Base-by-base conservation (phyloP, 2,329 filamentous ascomycete genomes). In the Penicillium sp. region DNA sequence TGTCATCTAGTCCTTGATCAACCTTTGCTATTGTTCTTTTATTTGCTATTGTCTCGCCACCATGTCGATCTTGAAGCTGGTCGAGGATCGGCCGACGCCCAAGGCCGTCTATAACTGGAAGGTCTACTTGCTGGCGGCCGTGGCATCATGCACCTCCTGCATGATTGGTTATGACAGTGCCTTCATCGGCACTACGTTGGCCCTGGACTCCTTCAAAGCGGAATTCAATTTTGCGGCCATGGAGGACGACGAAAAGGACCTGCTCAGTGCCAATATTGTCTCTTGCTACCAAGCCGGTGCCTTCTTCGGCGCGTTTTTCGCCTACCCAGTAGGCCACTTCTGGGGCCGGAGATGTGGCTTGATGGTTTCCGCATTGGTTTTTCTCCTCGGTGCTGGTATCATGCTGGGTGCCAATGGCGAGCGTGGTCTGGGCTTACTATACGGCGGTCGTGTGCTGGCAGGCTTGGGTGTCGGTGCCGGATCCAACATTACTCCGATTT, bases 241-340 rank as follows among this genome's bases (percentile, higher is more conserved):
- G 64, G 15, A 14, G 14, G 22, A 26, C 3, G 0, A 8, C 14
- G 37, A 31, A 6, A 31, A 7, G 57, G 73, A 79, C 18, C 63
- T 84, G 3, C 67, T 84, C 32, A 80, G 79, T 54, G 71, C 80
- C 52, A 90, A 89, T 60, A 87, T 89, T 44, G 84, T 88, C 35
- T 87, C 82, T 16, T 76, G 83, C 37, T 89, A 86, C 66, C 85
- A 90, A 63, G 85, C 85, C 7, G 85, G 85, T 42, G 84, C 84
- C 42, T 89, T 92, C 68, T 89, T 90, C 51, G 85, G 85, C 34
- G 77, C 80, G n/a, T 66, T 87, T 27, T 73, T 76, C 42, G 82
- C 79, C 39, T 88, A 84, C 50, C 72, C 69, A 6, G 73, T 77
- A 22, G 79, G 75, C 18, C 79, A 82, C 67, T 84, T 75, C 57